Conservation (phyloP, 495 filamentous ascomycete genomes). For the Aspergillus homomorphus region DNA sequence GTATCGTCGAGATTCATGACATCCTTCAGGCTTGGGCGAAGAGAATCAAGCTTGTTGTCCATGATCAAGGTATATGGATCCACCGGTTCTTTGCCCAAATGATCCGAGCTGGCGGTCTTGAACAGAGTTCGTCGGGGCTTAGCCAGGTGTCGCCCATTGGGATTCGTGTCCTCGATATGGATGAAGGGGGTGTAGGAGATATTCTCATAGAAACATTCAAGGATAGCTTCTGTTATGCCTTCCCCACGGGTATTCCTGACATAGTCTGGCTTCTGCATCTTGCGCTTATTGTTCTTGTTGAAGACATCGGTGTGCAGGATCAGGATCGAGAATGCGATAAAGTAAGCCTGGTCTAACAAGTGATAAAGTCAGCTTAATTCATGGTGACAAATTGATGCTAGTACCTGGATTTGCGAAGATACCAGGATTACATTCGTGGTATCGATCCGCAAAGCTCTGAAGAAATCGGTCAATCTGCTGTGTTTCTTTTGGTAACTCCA, state of each 20-base stretch:
- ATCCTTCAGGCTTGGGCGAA: slow-evolving; percentile 83
- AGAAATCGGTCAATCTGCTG: slow-evolving; percentile 96
- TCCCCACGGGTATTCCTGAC: slow-evolving; percentile 90
- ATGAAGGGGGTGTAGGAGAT: slow-evolving; percentile 98
- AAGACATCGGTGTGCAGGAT: slow-evolving; percentile 97
- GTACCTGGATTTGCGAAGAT: slow-evolving; percentile 80
- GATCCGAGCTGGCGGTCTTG: slow-evolving; percentile 63
- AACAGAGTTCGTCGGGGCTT: slow-evolving; percentile 73
- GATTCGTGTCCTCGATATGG: slow-evolving; percentile 88
- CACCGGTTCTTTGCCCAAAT: slow-evolving; percentile 75
- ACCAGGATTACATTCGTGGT: slow-evolving; percentile 97
- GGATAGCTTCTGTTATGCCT: slow-evolving; percentile 84
- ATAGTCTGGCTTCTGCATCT: slow-evolving; percentile 97
- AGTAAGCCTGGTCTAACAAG: slow-evolving; percentile 80
- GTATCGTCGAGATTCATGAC: slow-evolving; percentile 91
- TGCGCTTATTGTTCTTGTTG: slow-evolving; percentile 99
- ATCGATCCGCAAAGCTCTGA: slow-evolving; percentile 92
- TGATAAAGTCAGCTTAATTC: slow-evolving; percentile 14
- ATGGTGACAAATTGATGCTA: not conserved
- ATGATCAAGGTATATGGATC: slow-evolving; percentile 94
- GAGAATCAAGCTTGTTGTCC: slow-evolving; percentile 75
- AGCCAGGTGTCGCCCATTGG: slow-evolving; percentile 70
- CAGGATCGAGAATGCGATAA: slow-evolving; percentile 93
- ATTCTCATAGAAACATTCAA: slow-evolving; percentile 97
- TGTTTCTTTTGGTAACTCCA: slow-evolving; percentile 92